These are phyloP conservation scores for Neocallimastix lanati DNA, from an alignment of 192 early-diverging fungal genomes.

Conservation along the genomic window DNA sequence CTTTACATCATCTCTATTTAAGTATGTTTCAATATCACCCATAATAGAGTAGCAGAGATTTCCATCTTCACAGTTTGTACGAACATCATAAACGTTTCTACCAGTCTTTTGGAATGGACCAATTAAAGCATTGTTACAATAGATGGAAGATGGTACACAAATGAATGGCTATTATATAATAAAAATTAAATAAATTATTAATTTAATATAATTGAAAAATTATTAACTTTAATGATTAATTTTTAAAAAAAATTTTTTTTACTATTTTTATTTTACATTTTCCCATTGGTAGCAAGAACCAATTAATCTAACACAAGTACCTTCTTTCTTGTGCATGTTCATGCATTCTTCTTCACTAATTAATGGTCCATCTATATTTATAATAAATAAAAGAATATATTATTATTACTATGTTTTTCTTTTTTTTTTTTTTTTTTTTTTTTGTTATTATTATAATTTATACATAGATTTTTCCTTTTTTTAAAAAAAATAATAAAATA, in stretches of 20 bases:
- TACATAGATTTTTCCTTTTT: no score
- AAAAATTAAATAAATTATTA: no score
- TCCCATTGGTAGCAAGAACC: conserved; percentile 63
- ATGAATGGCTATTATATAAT: background rate
- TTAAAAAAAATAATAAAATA: no score
- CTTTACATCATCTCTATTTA: conserved; percentile 62
- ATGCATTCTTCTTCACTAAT: conserved; percentile 52
- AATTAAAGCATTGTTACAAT: conserved; percentile 74
- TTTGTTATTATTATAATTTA: no score
- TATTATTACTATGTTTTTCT: background rate
- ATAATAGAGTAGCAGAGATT: conserved; percentile 81
- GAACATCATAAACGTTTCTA: conserved; percentile 82
- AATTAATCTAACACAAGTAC: conserved; percentile 56
- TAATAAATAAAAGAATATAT: conserved; percentile 5
- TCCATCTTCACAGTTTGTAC: conserved; percentile 57
- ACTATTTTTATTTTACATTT: background rate
- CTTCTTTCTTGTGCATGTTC: conserved; percentile 51
- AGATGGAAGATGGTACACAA: conserved; percentile 43
- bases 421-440: no score
- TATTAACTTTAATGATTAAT: no score
- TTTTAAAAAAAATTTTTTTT: no score
- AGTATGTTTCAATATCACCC: conserved; percentile 53
- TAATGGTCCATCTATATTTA: conserved; percentile 46
- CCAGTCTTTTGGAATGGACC: conserved; percentile 52
- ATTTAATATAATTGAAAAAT: no score